Conservation (phyloP, 2,329 filamentous ascomycete genomes). For the Didymella pinodella region DNA sequence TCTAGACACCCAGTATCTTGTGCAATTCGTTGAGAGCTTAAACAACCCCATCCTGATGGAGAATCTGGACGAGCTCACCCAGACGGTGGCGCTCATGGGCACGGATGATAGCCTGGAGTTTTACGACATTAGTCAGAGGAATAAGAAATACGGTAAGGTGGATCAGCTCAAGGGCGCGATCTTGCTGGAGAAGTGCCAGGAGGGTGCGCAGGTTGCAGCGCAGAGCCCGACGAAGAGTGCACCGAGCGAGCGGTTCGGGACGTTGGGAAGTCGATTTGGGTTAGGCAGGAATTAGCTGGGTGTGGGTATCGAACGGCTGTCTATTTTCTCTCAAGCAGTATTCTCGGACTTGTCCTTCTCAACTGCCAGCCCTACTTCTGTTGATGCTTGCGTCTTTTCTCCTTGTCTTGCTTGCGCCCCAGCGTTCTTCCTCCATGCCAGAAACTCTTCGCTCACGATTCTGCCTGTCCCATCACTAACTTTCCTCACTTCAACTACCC, state of each 20-base stretch:
- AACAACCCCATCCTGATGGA: slow-evolving; percentile 88
- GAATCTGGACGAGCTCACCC: slow-evolving; percentile 90
- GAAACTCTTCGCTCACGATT: slow-evolving; percentile 79
- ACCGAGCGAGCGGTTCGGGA: slow-evolving; percentile 46
- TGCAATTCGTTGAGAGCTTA: slow-evolving; percentile 84
- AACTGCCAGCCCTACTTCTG: neutral
- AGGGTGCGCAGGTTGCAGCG: slow-evolving; percentile 46
- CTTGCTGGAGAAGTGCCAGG: slow-evolving; percentile 77
- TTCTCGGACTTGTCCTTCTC: neutral
- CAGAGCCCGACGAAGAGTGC: slow-evolving; percentile 44
- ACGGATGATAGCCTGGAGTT: slow-evolving; percentile 94
- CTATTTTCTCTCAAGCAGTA: neutral
- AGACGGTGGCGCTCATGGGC: slow-evolving; percentile 89
- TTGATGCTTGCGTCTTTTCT: neutral
- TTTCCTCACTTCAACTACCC: slow-evolving; percentile 75
- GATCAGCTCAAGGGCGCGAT: slow-evolving; percentile 89
- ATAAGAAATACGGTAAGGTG: slow-evolving; percentile 93
- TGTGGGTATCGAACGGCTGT: slow-evolving; percentile 10
- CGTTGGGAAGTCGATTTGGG: slow-evolving; percentile 46
- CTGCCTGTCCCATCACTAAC: slow-evolving; percentile 78
- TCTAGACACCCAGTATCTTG: slow-evolving; percentile 83
- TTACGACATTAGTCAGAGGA: slow-evolving; percentile 87
- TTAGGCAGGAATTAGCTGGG: slow-evolving; percentile 26
- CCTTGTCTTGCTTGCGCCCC: neutral
- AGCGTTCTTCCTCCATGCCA: slow-evolving; percentile 67